A percentile compares a stretch with the other conserved stretches of the same genome.
These are phyloP conservation scores for Pyrenophora teres DNA, from an alignment of 2,329 filamentous ascomycete genomes.

Conservation along the genomic window DNA sequence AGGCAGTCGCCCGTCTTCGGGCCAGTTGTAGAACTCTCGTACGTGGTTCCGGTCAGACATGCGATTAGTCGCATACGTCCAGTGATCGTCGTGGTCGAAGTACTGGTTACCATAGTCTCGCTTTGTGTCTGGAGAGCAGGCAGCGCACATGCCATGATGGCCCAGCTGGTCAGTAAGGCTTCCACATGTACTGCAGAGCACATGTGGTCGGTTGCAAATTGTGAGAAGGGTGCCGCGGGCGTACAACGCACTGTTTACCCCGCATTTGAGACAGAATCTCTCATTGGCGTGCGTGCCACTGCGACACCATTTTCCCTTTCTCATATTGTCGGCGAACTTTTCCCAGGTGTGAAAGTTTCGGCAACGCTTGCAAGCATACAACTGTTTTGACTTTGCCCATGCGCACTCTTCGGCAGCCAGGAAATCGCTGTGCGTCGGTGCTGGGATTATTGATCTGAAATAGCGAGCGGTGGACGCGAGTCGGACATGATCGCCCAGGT, in stretches of 20 bases:
- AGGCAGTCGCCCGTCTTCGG: slow-evolving; percentile 14
- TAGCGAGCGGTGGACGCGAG: slow-evolving; percentile 25
- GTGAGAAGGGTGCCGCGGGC: slow-evolving; percentile 23
- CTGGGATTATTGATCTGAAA: slow-evolving; percentile 24
- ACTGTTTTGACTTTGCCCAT: slow-evolving; percentile 24
- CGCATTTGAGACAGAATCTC: slow-evolving; percentile 36
- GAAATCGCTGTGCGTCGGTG: slow-evolving; percentile 25
- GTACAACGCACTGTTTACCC: slow-evolving; percentile 28
- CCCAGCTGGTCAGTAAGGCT: slow-evolving; percentile 24
- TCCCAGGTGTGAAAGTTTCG: slow-evolving; percentile 22
- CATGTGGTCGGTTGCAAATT: slow-evolving; percentile 24
- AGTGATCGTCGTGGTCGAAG: slow-evolving; percentile 19
- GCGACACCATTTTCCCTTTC: slow-evolving; percentile 34
- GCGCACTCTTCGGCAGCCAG: slow-evolving; percentile 26
- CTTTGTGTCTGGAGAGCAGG: slow-evolving; percentile 14
- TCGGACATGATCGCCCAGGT: slow-evolving; percentile 25
- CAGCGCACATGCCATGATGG: slow-evolving; percentile 17
- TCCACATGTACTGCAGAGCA: slow-evolving; percentile 25
- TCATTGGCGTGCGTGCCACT: slow-evolving; percentile 25
- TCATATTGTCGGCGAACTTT: slow-evolving; percentile 37
- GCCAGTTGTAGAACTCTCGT: slow-evolving; percentile 24
- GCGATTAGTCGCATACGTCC: slow-evolving; percentile 14
- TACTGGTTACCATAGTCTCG: slow-evolving; percentile 1
- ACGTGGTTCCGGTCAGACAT: slow-evolving; percentile 15
- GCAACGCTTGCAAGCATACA: slow-evolving; percentile 34